Evolutionary conservation across 176 grass and related monocot genomes (phyloP).

Genomic region (Lolium multiflorum): DNA sequence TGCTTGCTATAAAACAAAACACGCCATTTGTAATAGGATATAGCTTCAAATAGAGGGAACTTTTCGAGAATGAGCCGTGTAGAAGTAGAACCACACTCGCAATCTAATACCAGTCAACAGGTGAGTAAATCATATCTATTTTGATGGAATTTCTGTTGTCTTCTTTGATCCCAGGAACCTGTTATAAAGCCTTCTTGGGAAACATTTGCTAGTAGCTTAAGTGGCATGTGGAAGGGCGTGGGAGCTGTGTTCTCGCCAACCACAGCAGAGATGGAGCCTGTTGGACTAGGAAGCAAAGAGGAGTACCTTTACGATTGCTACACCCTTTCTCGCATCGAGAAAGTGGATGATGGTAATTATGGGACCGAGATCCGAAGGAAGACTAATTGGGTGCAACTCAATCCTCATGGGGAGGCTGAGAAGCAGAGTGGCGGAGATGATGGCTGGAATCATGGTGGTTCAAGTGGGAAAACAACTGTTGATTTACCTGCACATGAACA

Average conservation of each 20-base stretch:
- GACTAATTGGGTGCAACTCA: conserved; percentile 77
- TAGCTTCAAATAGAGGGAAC: conserved; percentile 1
- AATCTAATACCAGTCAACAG: not conserved
- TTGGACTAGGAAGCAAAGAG: conserved; percentile 78
- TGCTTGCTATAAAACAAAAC: not conserved
- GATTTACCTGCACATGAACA: conserved; percentile 69
- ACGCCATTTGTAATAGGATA: not conserved
- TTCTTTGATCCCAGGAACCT: conserved; percentile 74
- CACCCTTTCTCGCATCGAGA: conserved; percentile 81
- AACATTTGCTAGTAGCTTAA: conserved; percentile 91
- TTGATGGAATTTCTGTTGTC: conserved; percentile 7
- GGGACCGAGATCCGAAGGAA: conserved; percentile 62
- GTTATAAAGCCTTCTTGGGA: conserved; percentile 90
- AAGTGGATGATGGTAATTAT: conserved; percentile 37
- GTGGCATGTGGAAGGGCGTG: conserved; percentile 94
- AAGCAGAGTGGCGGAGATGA: conserved; percentile 44
- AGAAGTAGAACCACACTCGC: not conserved
- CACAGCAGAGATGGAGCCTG: conserved; percentile 92
- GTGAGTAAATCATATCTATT: not conserved
- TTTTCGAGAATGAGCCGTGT: not conserved
- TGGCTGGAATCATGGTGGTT: conserved; percentile 8
- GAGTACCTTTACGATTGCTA: conserved; percentile 97
- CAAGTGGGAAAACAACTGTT: conserved; percentile 32
- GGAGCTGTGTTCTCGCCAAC: conserved; percentile 85
- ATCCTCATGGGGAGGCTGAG: conserved; percentile 71